Evolutionary conservation across 352 stramenopile species (phyloP).

Genomic region (Phytophthora agathidicida): DNA sequence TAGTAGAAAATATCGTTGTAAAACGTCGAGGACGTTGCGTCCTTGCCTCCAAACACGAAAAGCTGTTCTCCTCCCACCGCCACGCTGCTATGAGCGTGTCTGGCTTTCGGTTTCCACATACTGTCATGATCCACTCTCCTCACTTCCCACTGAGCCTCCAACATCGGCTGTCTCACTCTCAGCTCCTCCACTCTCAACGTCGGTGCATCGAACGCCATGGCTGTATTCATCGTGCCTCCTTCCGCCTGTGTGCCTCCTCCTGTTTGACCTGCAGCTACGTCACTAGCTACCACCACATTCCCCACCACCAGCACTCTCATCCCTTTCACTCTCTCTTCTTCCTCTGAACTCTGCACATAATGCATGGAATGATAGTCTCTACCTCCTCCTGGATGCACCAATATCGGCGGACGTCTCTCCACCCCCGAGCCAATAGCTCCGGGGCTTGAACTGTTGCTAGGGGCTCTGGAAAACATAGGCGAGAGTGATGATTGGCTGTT

Average conservation of each 20-base stretch:
- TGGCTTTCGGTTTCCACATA: slow-evolving; percentile 64
- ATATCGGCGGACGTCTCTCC: slow-evolving; percentile 13
- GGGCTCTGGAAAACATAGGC: slow-evolving; percentile 17
- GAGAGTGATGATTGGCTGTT: slow-evolving; percentile 17
- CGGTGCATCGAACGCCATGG: slow-evolving; percentile 47
- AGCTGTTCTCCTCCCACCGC: slow-evolving; percentile 64
- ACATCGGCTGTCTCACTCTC: slow-evolving; percentile 51
- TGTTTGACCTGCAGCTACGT: slow-evolving; percentile 14
- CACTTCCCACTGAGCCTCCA: slow-evolving; percentile 59
- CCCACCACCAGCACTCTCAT: slow-evolving; percentile 70
- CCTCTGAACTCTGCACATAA: slow-evolving; percentile 49
- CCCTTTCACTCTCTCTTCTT: slow-evolving; percentile 42
- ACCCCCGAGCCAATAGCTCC: slow-evolving; percentile 10
- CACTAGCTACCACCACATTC: slow-evolving; percentile 57
- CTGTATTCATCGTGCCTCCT: slow-evolving; percentile 2
- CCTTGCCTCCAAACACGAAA: slow-evolving; percentile 78
- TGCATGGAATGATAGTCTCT: slow-evolving; percentile 81
- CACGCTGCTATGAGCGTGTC: slow-evolving; percentile 67
- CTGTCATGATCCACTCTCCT: slow-evolving; percentile 41
- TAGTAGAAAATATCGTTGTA: slow-evolving; percentile 85
- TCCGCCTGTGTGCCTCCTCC: slow-evolving; percentile 23
- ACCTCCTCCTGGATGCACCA: slow-evolving; percentile 26
- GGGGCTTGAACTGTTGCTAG: slow-evolving; percentile 7
- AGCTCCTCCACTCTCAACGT: slow-evolving; percentile 71
- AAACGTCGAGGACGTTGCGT: slow-evolving; percentile 47